Evolutionary conservation across 441 rosid genomes (phyloP), one percentile per base, ranked within the genome.

Genomic region (Populus tomentosa): DNA sequence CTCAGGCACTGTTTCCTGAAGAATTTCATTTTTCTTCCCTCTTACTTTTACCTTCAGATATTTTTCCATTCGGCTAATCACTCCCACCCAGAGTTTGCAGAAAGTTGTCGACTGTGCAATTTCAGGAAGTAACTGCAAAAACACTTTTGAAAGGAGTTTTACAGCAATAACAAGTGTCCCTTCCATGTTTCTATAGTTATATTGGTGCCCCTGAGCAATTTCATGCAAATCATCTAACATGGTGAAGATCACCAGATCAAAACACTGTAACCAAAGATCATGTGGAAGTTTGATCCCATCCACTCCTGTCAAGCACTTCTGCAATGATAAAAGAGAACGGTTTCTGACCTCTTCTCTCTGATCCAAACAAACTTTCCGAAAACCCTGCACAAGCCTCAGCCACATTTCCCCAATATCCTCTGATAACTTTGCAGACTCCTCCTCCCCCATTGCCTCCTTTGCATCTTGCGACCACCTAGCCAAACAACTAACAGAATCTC

Each of bases 361-460:
- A 82, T 92, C 98, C 89, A 96, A 88, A 84, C 99, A 96, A 76
- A 96, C 98, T 94, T 96, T 96, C 82, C 98, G 84, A 77, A 94
- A 70, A 74, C 93, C 98, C 80, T 94, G 99, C 74, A 90, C 97
- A 73, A 96, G 92, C 86, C 96, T 91, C 82, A 96, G 83, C 99
- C 99, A 94, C 96, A 94, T 92, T 81, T 96, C 98, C 32, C 92
- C 97, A 30, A 94, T 87, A 75, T 96, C 98, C 84, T 88, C 92
- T 6, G 84, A 81, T 88, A 86, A 73, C 78, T 87, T 94, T 0
- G 82, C 77, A 20, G 86, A 86, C 32, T 30, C 32, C 77, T 90
- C 97, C 59, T 90, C 95, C 11, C 86, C 86, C 87, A 86, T 85
- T 74, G 89, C 86, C 80, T 90, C 91, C 87, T 82, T 89, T 20